Base-by-base conservation (phyloP, 192 early-diverging fungal genomes). In the Coemansia guatemalensis region DNA sequence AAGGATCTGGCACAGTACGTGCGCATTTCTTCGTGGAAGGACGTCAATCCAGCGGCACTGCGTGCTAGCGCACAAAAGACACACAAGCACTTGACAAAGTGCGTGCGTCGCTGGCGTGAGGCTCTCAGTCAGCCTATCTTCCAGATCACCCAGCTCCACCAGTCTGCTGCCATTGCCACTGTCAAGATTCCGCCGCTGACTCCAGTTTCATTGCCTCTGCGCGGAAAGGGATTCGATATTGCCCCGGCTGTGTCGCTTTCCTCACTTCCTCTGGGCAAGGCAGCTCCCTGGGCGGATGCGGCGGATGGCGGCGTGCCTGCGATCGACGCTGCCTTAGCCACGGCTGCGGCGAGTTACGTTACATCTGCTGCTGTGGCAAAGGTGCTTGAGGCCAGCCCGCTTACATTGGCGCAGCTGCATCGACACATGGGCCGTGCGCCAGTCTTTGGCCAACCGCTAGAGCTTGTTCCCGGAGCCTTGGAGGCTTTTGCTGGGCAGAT, bases 1-100 rank as follows among this genome's bases (percentile, higher is more conserved):
- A 93, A 93, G 62, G 94, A 98, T 24, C 83, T 99, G 71, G 85
- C 89, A 50, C 92, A 94, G 58, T 95, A 93, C 64, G 94, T 99
- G 32, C 89, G 93, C 81, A 93, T 99, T 64, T 95, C 96, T 5
- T 90, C 85, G 48, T 99, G 95, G 94, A 96, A 95, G 73, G 97
- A 99, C 69, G 88, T 94, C 18, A 99, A 96, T 63, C 90, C 95
- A 8, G 91, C 89, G 60, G 95, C 97, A 0, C 73, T 99, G 32
- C 85, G 89, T 24, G 91, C 92, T 59, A 92, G 91, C 80, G 93
- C 97, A 0, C 88, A 88, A 41, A 88, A 92, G 77, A 93, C 95
- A 8, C 97, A 99, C 75, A 78, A 88, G 56, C 94, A 95, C 32
- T 72, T 99, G 51, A 78, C 90, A 72, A 97, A 96, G 78, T 94